Base-by-base conservation (phyloP, 129 eudicot species). In the Flaveria linearis region DNA sequence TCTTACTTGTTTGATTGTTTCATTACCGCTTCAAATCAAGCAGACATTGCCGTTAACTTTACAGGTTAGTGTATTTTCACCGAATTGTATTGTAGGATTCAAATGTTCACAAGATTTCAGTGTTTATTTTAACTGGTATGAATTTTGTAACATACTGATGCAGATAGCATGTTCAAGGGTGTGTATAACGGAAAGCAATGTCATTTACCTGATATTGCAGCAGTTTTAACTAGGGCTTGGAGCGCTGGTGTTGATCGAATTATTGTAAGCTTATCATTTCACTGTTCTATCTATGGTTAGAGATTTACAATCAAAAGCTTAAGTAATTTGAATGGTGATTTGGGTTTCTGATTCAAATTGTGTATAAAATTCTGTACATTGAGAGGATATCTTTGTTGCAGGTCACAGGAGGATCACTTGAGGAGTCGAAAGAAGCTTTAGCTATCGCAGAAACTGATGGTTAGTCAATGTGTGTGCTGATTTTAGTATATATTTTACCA, bases 401-500 rank as follows among this genome's bases (percentile, higher is more conserved):
- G 99, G 99, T 95, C 22, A 95, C 97, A 72, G 99, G 99, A 18
- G 99, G 99, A 50, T 95, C 99, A 23, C 96, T 91, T 64, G 88
- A 89, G 83, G 97, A 91, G 76, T 91, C 97, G 3, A 89, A 74
- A 82, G 91, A 95, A 82, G 99, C 99, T 64, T 87, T 95, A 77
- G 94, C 97, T 41, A 95, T 95, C 80, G 99, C 96, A 23, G 96
- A 95, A 85, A 91, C 96, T 30, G 99, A 95, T 86, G 99, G 99
- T 95, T 17, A 58, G 92, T 77, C 70, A 30, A 75, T 79, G 69
- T 60, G 52, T 79, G 52, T 77, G 72, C 36, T 74, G 53, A 20
- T 55, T 58, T 68, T 62, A 17, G 17, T 69, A 25, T 52, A 51
- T 25, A 33, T n/a, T 57, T 80, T 33, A 52, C 46, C 39, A 64